Evolutionary conservation across 305 asterid species (phyloP), one percentile per base, ranked within the genome.

Genomic region (Rubia tinctorum): DNA sequence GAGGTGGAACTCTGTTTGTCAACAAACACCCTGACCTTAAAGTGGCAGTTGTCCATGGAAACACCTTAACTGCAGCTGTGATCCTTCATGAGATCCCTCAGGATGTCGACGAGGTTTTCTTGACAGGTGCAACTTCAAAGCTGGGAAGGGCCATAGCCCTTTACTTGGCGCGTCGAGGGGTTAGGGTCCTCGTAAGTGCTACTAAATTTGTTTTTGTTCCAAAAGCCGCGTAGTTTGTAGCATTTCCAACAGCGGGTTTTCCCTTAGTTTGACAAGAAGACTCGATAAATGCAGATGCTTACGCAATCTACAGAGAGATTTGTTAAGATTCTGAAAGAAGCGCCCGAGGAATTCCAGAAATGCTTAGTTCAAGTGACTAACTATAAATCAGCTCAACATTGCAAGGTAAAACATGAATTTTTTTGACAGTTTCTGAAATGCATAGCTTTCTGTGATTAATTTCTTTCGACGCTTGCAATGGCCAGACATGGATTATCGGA

Each of bases 21-120:
- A 83, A 84, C 78, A 93, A 93, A 81, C 93, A 89, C 82, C 96
- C 94, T 0, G 69, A 91, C 79, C 96, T 91, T 63, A 87, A 78
- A 80, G 98, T 93, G 49, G 77, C 96, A 45, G 98, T 93, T 10
- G 98, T 93, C 81, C 98, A 93, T 72, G 98, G 97, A 30, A 93
- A 93, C 88, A 93, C 97, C 76, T 78, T 93, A 76, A 93, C 97
- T 40, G 96, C 97, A 15, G 97, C 96, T 18, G 98, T 88, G 76
- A 91, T 89, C 81, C 83, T 93, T 23, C 77, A 86, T 20, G 90
- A 86, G 75, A 84, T 93, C 60, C 97, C 95, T 79, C 71, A 25
- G 68, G 88, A 86, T 64, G 92, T 90, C 6, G 72, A 83, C 44
- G 94, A 88, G 79, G 96, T 92, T 70, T 92, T 92, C 87, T 76